Conservation (phyloP, 345 rosid species). For the Populus simonii region DNA sequence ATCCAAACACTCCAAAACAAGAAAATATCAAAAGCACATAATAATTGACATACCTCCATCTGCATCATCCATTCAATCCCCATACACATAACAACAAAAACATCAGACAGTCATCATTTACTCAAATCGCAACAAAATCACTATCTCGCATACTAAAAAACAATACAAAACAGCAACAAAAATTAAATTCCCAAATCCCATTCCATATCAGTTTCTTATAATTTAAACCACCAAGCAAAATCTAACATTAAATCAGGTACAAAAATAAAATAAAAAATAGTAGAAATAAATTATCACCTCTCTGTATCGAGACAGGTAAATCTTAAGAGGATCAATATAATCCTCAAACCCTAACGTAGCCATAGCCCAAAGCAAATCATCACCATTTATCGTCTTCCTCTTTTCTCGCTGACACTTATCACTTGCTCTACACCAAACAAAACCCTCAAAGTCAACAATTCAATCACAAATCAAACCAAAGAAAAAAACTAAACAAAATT, state of each 20-base stretch:
- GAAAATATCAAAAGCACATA: neutral
- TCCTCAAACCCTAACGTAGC: conserved; percentile 96
- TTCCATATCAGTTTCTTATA: neutral
- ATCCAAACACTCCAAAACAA: neutral
- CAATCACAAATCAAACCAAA: neutral
- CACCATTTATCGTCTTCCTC: conserved; percentile 94
- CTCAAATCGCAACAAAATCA: neutral
- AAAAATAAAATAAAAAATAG: neutral
- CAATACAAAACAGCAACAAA: neutral
- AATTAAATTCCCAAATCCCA: neutral
- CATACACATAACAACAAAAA: conserved; percentile 12
- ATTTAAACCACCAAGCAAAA: neutral
- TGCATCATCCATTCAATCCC: conserved; percentile 33
- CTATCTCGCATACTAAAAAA: neutral
- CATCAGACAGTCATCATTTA: conserved; percentile 6
- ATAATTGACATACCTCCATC: conserved; percentile 70
- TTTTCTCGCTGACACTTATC: conserved; percentile 98
- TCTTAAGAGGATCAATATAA: conserved; percentile 84
- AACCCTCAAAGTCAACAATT: conserved; percentile 1
- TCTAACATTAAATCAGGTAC: neutral
- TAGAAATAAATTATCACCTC: conserved; percentile 43
- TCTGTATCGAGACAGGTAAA: conserved; percentile 71
- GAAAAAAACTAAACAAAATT: neutral
- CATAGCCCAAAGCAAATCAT: conserved; percentile 97
- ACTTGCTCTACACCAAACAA: conserved; percentile 65